Conservation (phyloP, 176 grass and related monocot genomes). For the Raddia guianensis region DNA sequence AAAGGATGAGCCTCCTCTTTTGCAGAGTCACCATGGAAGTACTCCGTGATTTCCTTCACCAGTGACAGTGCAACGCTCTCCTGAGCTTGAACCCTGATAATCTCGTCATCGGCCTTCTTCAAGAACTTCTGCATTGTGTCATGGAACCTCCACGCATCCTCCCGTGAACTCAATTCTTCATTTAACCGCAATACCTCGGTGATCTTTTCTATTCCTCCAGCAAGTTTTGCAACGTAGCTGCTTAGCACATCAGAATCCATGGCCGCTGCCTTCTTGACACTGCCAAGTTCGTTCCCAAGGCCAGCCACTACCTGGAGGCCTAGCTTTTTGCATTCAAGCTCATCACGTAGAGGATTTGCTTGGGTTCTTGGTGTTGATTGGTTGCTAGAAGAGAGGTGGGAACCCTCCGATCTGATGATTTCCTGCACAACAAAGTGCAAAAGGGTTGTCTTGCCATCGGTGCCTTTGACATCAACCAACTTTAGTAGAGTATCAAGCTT, state of each 20-base stretch:
- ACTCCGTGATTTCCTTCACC: conserved; percentile 95
- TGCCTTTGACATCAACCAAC: conserved; percentile 90
- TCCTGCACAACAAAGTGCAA: conserved; percentile 96
- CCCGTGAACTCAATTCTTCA: conserved; percentile 40
- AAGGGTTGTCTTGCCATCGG: conserved; percentile 92
- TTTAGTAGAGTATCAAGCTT: conserved; percentile 97
- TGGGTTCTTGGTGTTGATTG: conserved; percentile 58
- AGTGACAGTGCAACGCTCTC: conserved; percentile 89
- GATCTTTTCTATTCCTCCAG: conserved; percentile 83
- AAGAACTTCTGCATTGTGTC: conserved; percentile 79
- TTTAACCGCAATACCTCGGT: conserved; percentile 75
- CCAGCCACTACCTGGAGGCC: conserved; percentile 78
- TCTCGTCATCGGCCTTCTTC: conserved; percentile 74
- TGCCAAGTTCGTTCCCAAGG: conserved; percentile 74
- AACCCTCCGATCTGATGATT: conserved; percentile 79
- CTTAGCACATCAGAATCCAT: conserved; percentile 94
- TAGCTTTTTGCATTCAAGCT: conserved; percentile 77
- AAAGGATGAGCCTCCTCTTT: conserved; percentile 96
- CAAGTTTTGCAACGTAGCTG: conserved; percentile 87
- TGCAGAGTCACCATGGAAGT: conserved; percentile 85
- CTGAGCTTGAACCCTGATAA: conserved; percentile 80
- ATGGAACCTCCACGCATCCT: conserved; percentile 59
- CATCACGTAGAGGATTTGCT: conserved; percentile 60
- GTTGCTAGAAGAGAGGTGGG: conserved; percentile 47
- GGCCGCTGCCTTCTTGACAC: conserved; percentile 89